Evolutionary conservation across 2,329 filamentous ascomycete species (phyloP), one percentile per base, ranked within the genome.

Genomic region (Monilinia fructigena): DNA sequence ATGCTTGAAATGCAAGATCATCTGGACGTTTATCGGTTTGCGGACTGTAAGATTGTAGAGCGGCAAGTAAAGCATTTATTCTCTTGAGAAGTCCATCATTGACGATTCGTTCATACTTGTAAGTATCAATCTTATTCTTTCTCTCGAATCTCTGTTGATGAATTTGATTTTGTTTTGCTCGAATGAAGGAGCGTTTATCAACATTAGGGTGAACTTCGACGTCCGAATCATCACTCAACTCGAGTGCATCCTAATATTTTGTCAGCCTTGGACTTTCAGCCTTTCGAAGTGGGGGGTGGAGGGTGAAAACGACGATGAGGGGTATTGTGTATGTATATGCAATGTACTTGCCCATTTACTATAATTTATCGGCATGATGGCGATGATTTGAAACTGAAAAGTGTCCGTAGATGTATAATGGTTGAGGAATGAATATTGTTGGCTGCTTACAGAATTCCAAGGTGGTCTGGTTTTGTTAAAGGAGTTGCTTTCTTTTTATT

Each of bases 141-240:
- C 95, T 89, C 75, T 96, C 90, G 72, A 88, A 83, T 65, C 95
- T 89, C 77, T 97, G 90, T 76, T 93, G 88, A 78, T 99, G 95
- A 74, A 99, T 99, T 80, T 99, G 93, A 74, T 89, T 90, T 81
- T 98, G 95, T 81, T 99, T 99, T 71, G 95, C 96, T 71, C 94
- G 92, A 78, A 99, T 99, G 79, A 99, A 99, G 68, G 94, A 98
- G 62, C 90, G 87, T 79, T 99, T 99, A 82, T 99, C 95, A 77
- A 99, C 95, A 77, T 99, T 99, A 68, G 95, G 95, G 79, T 99
- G 95, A 62, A 98, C 95, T 81, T 99, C 95, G 74, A 99, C 89
- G 76, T 99, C 95, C 62, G 93, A 97, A 80, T 99, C 95, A 79
- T 99, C 95, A 75, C 92, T 97, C 76, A 99, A 88, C 87, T 99